phyloP scores from a whole-genome alignment of 2,329 filamentous ascomycete species.

The Gremmenia infestans region DNA sequence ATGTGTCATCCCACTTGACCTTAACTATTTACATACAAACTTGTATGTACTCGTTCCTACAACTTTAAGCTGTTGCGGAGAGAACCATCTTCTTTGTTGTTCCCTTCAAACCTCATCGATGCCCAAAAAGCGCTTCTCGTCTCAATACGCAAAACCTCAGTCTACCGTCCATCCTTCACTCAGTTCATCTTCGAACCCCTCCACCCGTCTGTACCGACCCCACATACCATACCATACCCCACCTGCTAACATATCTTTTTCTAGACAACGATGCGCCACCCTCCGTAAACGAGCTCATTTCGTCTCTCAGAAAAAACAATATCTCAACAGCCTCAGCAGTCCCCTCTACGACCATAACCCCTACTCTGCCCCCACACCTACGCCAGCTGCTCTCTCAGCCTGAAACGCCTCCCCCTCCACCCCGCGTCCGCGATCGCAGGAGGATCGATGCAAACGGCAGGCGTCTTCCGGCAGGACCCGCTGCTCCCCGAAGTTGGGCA shows the following conservation, averaged over 20 bases:
- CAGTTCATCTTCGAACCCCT: conserved; percentile 34
- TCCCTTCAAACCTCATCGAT: conserved; percentile 34
- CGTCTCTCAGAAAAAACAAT: conserved; percentile 48
- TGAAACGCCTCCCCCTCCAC: conserved; percentile 48
- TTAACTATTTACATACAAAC: no score
- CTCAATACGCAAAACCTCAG: conserved; percentile 53
- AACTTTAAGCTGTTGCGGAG: no score
- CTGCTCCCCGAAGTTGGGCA: conserved; percentile 54
- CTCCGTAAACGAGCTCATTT: conserved; percentile 56
- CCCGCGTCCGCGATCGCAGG: conserved; percentile 35
- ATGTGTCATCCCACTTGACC: no score
- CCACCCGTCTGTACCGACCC: conserved; percentile 13
- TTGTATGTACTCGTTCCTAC: no score
- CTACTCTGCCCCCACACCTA: conserved; percentile 54
- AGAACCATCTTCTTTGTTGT: no score
- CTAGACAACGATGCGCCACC: conserved; percentile 30
- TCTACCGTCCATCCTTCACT: conserved; percentile 49
- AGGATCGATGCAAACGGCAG: conserved; percentile 45
- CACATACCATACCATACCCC: not conserved
- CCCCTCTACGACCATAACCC: conserved; percentile 11
- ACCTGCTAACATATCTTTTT: conserved; percentile 5
- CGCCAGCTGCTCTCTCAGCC: conserved; percentile 55
- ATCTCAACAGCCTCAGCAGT: conserved; percentile 22
- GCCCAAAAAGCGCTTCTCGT: conserved; percentile 59
- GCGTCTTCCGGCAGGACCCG: conserved; percentile 52